Conservation (phyloP, 2,329 filamentous ascomycete genomes). For the Fusarium camptoceras region DNA sequence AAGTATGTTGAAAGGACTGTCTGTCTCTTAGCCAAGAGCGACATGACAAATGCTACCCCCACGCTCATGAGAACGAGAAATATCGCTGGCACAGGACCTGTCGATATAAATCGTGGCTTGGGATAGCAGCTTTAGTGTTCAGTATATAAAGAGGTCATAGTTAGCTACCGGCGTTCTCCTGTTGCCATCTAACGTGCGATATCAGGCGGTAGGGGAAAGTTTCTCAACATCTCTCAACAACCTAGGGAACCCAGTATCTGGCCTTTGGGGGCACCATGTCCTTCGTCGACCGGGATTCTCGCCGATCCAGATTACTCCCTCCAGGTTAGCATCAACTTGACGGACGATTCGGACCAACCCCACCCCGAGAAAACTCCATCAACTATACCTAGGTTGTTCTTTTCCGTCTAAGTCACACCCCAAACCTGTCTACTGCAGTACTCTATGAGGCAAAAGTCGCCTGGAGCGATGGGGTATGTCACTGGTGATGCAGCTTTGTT, state of each 20-base stretch:
- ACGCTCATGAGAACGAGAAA: neutral
- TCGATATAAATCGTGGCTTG: neutral
- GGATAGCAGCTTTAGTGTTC: neutral
- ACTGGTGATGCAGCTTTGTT: constrained; percentile 8
- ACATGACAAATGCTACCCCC: constrained; percentile 6
- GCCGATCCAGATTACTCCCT: constrained; percentile 31
- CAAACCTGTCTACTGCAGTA: constrained; percentile 17
- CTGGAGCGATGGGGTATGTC: constrained; percentile 6
- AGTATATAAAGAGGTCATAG: constrained; percentile 6
- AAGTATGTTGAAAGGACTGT: no score
- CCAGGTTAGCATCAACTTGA: constrained; percentile 20
- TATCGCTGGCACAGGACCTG: neutral
- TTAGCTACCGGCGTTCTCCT: neutral
- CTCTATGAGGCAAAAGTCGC: constrained; percentile 11
- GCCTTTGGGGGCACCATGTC: constrained; percentile 30
- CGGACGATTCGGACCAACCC: constrained; percentile 42
- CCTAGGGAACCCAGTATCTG: neutral
- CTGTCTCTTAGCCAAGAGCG: neutral
- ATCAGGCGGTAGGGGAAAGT: neutral
- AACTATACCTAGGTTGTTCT: constrained; percentile 2
- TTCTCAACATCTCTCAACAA: neutral
- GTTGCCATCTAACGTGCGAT: neutral
- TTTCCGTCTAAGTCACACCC: constrained; percentile 29
- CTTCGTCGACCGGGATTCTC: constrained; percentile 40
- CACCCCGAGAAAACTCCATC: constrained; percentile 43